Evolutionary conservation across 2,329 filamentous ascomycete species (phyloP).

Genomic region (Tetracladium maxilliforme): DNA sequence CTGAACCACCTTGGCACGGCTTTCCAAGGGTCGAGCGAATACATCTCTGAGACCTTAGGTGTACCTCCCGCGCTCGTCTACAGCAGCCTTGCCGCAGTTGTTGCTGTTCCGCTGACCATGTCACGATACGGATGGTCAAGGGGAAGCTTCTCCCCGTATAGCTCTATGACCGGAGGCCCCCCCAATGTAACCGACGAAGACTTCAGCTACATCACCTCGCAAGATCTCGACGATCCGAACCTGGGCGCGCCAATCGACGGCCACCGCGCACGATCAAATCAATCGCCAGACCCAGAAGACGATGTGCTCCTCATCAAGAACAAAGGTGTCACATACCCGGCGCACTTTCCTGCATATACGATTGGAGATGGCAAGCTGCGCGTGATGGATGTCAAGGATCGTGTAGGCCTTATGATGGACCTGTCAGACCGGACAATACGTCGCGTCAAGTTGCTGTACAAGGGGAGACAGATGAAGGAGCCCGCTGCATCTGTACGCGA

Average conservation of each 20-base stretch:
- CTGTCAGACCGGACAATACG: constrained; percentile 37
- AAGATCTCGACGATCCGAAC: constrained; percentile 42
- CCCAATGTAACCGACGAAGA: constrained; percentile 60
- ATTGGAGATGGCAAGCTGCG: constrained; percentile 61
- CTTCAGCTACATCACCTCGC: constrained; percentile 71
- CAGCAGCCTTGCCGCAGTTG: background rate
- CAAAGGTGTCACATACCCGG: constrained; percentile 48
- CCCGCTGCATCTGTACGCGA: constrained; percentile 37
- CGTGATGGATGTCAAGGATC: constrained; percentile 50
- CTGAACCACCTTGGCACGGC: too few species aligned
- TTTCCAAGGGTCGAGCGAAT: too few species aligned
- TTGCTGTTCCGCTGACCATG: background rate
- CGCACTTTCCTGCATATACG: constrained; percentile 60
- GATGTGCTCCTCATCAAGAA: constrained; percentile 59
- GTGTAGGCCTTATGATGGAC: constrained; percentile 52
- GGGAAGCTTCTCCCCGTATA: too few species aligned
- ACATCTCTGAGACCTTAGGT: too few species aligned
- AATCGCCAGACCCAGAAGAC: constrained; percentile 40
- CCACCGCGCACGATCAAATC: too few species aligned
- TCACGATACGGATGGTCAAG: constrained; percentile 13
- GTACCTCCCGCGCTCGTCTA: background rate
- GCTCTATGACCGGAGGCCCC: too few species aligned
- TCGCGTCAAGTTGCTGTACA: constrained; percentile 57
- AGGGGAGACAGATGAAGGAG: constrained; percentile 56
- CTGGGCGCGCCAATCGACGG: constrained; percentile 17